These are phyloP conservation scores for Calamus simplicifolius DNA, from an alignment of 176 grass and related monocot species.

Conservation along the genomic window DNA sequence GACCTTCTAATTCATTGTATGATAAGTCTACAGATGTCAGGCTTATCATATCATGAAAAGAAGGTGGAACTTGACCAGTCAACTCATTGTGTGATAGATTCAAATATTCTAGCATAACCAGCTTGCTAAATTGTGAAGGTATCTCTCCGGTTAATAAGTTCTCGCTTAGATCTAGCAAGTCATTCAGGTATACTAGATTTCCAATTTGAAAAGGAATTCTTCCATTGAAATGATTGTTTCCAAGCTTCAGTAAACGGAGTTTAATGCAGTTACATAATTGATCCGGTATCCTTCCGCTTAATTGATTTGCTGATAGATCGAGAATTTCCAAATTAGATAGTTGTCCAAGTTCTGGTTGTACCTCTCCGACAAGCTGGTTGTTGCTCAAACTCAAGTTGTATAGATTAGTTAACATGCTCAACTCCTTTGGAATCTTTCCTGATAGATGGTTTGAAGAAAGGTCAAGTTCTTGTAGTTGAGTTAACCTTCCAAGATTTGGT, in stretches of 20 bases:
- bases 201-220: background rate
- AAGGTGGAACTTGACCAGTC: too few relatives aligned
- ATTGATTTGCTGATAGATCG: conserved; percentile 12
- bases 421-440: conserved; percentile 2
- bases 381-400: background rate
- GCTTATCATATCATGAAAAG: too few relatives aligned
- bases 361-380: conserved; percentile 2
- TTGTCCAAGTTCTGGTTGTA: background rate
- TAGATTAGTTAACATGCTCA: background rate
- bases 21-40: too few relatives aligned
- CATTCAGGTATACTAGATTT: too few relatives aligned
- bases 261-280: background rate
- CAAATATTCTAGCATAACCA: too few relatives aligned
- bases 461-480: background rate
- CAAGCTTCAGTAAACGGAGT: background rate
- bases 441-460: background rate
- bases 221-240: conserved; percentile 13
- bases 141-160: too few relatives aligned
- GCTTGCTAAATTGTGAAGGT: too few relatives aligned
- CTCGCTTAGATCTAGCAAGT: too few relatives aligned
- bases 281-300: conserved; percentile 5
- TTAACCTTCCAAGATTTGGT: background rate
- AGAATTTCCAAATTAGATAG: background rate
- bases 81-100: too few relatives aligned
- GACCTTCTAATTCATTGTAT: too few relatives aligned